These are phyloP conservation scores for Skeletonema grethae DNA, from an alignment of 108 stramenopile species.

Conservation along the genomic window DNA sequence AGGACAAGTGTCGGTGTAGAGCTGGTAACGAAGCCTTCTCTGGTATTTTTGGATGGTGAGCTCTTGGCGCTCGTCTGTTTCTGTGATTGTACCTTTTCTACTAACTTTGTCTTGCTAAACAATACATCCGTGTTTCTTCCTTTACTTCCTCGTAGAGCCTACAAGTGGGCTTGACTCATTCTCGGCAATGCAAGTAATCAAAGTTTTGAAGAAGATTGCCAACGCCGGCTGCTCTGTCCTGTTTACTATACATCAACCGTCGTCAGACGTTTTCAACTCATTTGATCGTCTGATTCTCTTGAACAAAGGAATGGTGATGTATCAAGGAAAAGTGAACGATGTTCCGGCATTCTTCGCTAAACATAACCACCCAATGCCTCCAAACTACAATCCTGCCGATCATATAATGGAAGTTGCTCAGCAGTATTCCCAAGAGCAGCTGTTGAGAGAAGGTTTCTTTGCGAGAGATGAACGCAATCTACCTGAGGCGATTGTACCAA, in stretches of 20 bases:
- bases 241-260: conserved; percentile 92
- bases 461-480: conserved; percentile 46
- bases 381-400: conserved; percentile 81
- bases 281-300: conserved; percentile 75
- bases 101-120: conserved; percentile 2
- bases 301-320: conserved; percentile 79
- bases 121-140: too few relatives aligned
- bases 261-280: conserved; percentile 78
- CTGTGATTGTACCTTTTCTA: conserved; percentile 4
- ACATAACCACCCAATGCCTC: conserved; percentile 64
- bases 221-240: conserved; percentile 76
- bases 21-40: conserved; percentile 69
- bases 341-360: conserved; percentile 56
- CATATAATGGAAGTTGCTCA: conserved; percentile 80
- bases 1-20: conserved; percentile 77
- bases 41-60: conserved; percentile 72
- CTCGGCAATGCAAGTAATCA: conserved; percentile 72
- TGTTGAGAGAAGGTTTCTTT: conserved; percentile 59
- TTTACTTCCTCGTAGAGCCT: conserved; percentile 32
- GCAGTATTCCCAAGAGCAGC: conserved; percentile 44
- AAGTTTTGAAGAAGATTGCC: conserved; percentile 85
- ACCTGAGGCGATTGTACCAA: conserved; percentile 34
- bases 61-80: not conserved
- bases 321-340: conserved; percentile 57
- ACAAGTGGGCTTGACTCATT: conserved; percentile 77